Evolutionary conservation across 1,139 yeast species (phyloP), one percentile per base, ranked within the genome.

Genomic region (Debaryomycetaceae sp.): DNA sequence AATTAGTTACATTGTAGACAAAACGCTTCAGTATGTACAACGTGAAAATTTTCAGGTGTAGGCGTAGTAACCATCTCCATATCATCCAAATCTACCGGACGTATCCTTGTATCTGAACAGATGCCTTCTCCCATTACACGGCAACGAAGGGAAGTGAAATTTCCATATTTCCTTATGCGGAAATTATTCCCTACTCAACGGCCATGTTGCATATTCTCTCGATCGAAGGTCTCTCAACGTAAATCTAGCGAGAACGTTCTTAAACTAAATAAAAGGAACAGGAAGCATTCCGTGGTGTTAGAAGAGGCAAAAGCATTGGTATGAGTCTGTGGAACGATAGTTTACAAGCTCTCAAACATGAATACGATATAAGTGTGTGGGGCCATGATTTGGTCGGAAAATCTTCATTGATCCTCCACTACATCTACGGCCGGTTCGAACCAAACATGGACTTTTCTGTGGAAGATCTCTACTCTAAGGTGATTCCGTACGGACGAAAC

Each of bases 391-490:
- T 45, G 7, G 42, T 53, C 4, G 73, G 73, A 2, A 68, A 67
- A 44, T 52, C 70, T 3, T 49, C 65, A 11, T 46, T 68, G 7
- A 51, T 66, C 2, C 44, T 57, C 11, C 50, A 49, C 14, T 68
- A 55, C 35, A 45, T 63, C 9, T 59, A 64, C 39, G 46, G 50
- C 16, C 45, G 46, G 19, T 58, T 48, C 40, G 50, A 61, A 9
- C 57, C 49, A 1, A 42, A 45, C 6, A 38, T 49, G 5, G 68
- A 64, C 15, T 44, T 56, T 6, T 44, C 50, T 13, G 49, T 51
- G 3, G 70, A 64, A 41, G 70, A 67, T 36, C 43, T 65, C 19
- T 63, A 65, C 46, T 53, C 61, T 34, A 67, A 67, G 43, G 48
- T 51, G 29, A 45, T 61, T 34, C 39, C 44, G 18, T 38, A 31